Evolutionary conservation across 805 yeast genomes (phyloP).

Genomic region (Saccharomycopsis capsularis): DNA sequence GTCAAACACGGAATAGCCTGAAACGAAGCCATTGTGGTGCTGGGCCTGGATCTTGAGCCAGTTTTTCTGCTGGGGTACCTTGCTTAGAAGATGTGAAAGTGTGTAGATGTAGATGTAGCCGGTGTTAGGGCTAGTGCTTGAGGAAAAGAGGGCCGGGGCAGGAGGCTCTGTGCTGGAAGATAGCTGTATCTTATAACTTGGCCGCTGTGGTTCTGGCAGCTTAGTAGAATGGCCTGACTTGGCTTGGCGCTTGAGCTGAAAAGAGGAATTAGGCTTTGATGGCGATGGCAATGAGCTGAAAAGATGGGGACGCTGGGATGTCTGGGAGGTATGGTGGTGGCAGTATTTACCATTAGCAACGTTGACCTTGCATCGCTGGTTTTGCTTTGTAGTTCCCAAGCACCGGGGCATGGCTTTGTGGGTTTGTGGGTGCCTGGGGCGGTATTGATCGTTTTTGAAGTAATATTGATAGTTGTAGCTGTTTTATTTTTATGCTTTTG

Average conservation of each 20-base stretch:
- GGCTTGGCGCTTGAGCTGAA: background rate
- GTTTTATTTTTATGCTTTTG: too few relatives aligned
- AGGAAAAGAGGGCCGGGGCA: too few relatives aligned
- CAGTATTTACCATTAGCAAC: constrained; percentile 28
- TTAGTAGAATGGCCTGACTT: background rate
- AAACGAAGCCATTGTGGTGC: constrained; percentile 17
- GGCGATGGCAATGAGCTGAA: background rate
- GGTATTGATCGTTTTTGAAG: too few relatives aligned
- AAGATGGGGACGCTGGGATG: background rate
- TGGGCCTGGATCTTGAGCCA: constrained; percentile 34
- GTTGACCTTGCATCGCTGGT: constrained; percentile 33
- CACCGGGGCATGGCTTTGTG: constrained; percentile 32
- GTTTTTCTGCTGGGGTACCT: constrained; percentile 19
- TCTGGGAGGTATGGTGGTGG: constrained; percentile 29
- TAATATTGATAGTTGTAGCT: too few relatives aligned
- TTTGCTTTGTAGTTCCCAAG: constrained; percentile 36
- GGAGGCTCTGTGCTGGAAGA: background rate
- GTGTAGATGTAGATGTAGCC: constrained; percentile 43
- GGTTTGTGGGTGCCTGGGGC: too few relatives aligned
- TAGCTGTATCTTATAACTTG: background rate
- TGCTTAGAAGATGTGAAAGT: constrained; percentile 32
- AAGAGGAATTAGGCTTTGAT: background rate
- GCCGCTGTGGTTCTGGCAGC: background rate
- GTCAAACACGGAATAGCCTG: constrained; percentile 29
- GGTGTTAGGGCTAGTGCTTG: constrained; percentile 7